phyloP scores from a whole-genome alignment of 2,329 filamentous ascomycete genomes.

The Aspergillus tubingensis region DNA sequence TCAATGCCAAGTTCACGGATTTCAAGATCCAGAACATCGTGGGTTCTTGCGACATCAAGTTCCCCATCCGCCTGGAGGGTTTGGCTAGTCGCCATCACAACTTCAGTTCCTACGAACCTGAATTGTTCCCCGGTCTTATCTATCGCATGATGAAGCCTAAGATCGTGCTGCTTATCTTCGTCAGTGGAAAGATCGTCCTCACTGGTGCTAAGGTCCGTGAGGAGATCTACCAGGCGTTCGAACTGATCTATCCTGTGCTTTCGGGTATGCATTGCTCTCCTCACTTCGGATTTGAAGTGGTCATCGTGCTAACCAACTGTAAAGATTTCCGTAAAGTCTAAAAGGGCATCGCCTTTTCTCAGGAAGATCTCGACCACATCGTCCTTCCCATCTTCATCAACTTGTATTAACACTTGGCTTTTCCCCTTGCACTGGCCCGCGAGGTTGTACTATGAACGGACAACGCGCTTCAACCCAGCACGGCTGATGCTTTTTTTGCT shows the following conservation, averaged over 20 bases:
- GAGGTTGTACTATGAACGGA: constrained; percentile 21
- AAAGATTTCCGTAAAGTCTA: constrained; percentile 65
- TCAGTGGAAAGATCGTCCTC: constrained; percentile 96
- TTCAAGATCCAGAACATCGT: constrained; percentile 99
- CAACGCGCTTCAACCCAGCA: constrained; percentile 16
- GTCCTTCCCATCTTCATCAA: constrained; percentile 20
- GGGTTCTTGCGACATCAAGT: constrained; percentile 98
- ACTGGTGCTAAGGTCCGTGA: constrained; percentile 97
- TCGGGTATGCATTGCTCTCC: constrained; percentile 63
- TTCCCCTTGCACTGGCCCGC: constrained; percentile 19
- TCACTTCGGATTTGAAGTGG: neutral
- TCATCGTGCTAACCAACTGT: constrained; percentile 20
- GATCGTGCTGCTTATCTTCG: constrained; percentile 96
- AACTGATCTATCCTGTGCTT: constrained; percentile 95
- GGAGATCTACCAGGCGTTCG: constrained; percentile 95
- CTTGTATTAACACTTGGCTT: constrained; percentile 33
- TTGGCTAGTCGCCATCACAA: constrained; percentile 97
- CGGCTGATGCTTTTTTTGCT: constrained; percentile 11
- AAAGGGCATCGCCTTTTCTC: constrained; percentile 21
- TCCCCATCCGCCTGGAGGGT: constrained; percentile 95
- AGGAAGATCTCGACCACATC: constrained; percentile 23
- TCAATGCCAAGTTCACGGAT: constrained; percentile 99
- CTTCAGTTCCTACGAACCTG: constrained; percentile 98
- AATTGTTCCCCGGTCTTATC: constrained; percentile 97
- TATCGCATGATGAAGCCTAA: constrained; percentile 99